Evolutionary conservation across 352 stramenopile genomes (phyloP).

Genomic region (Sclerospora graminicola): DNA sequence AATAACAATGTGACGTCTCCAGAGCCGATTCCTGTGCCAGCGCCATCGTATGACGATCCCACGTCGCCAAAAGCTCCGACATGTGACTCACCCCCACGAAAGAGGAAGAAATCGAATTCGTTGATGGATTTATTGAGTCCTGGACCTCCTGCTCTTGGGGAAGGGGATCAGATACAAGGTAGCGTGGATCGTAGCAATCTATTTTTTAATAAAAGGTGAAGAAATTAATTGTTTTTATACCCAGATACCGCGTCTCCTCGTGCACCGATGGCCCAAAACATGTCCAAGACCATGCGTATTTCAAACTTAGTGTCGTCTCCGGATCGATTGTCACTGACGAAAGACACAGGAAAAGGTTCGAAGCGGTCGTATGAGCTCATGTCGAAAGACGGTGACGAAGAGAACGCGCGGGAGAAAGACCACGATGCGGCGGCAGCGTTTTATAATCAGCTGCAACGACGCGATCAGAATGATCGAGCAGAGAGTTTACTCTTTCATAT

Average conservation of each 20-base stretch:
- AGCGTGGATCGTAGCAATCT: background rate
- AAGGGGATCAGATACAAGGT: conserved; percentile 25
- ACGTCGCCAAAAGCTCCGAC: conserved; percentile 5
- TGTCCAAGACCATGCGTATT: conserved; percentile 38
- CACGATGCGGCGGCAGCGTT: conserved; percentile 62
- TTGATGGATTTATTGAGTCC: conserved; percentile 67
- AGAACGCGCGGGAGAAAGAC: conserved; percentile 27
- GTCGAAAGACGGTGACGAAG: conserved; percentile 19
- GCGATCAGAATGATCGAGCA: conserved; percentile 58
- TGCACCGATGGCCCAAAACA: conserved; percentile 1
- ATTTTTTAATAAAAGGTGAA: background rate
- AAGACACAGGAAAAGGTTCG: conserved; percentile 3
- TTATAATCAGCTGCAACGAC: conserved; percentile 79
- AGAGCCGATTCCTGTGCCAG: conserved; percentile 32
- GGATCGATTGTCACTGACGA: conserved; percentile 3
- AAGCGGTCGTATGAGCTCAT: conserved; percentile 55
- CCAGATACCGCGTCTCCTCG: conserved; percentile 12
- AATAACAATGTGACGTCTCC: conserved; percentile 8
- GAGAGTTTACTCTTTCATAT: conserved; percentile 95
- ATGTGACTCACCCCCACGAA: conserved; percentile 10
- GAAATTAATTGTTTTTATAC: background rate
- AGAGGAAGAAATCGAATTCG: conserved; percentile 68
- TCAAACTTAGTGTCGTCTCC: conserved; percentile 37
- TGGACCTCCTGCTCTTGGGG: conserved; percentile 25
- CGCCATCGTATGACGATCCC: conserved; percentile 29